Percentiles rank a stretch among this genome's conserved stretches.
phyloP scores from a whole-genome alignment of 805 yeast genomes.

The Candida alai region DNA sequence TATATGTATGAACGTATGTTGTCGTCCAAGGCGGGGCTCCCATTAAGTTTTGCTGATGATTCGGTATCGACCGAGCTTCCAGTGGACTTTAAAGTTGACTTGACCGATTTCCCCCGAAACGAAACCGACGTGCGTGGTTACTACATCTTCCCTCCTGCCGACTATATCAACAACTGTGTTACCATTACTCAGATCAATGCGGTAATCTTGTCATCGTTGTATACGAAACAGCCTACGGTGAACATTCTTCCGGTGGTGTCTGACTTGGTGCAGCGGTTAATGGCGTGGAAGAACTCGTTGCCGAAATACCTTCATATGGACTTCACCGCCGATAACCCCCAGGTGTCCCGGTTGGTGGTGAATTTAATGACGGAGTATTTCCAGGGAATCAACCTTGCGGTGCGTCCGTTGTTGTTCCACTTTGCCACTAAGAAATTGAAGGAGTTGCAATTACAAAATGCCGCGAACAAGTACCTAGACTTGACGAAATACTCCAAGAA shows the following conservation, averaged over 20 bases:
- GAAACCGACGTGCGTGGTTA: slow-evolving; percentile 55
- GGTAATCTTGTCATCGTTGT: slow-evolving; percentile 60
- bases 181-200: slow-evolving; percentile 78
- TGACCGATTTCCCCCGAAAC: slow-evolving; percentile 31
- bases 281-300: slow-evolving; percentile 63
- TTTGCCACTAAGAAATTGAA: slow-evolving; percentile 67
- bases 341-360: slow-evolving; percentile 62
- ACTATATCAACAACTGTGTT: slow-evolving; percentile 71
- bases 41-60: slow-evolving; percentile 73
- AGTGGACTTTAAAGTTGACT: slow-evolving; percentile 60
- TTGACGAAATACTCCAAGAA: slow-evolving; percentile 64
- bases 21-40: slow-evolving; percentile 78
- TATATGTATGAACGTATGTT: slow-evolving; percentile 64
- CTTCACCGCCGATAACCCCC: slow-evolving; percentile 49
- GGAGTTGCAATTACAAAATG: slow-evolving; percentile 37
- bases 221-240: slow-evolving; percentile 72
- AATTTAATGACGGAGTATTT: slow-evolving; percentile 80
- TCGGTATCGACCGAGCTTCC: slow-evolving; percentile 79
- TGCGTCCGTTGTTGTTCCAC: slow-evolving; percentile 71
- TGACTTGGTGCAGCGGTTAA: slow-evolving; percentile 60
- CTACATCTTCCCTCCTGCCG: slow-evolving; percentile 76
- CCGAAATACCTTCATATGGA: slow-evolving; percentile 66
- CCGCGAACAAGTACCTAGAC: slow-evolving; percentile 53
- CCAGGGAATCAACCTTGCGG: slow-evolving; percentile 77
- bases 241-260: slow-evolving; percentile 73